phyloP scores from a whole-genome alignment of 2,329 filamentous ascomycete genomes.

The Diaporthe citrichinensis region DNA sequence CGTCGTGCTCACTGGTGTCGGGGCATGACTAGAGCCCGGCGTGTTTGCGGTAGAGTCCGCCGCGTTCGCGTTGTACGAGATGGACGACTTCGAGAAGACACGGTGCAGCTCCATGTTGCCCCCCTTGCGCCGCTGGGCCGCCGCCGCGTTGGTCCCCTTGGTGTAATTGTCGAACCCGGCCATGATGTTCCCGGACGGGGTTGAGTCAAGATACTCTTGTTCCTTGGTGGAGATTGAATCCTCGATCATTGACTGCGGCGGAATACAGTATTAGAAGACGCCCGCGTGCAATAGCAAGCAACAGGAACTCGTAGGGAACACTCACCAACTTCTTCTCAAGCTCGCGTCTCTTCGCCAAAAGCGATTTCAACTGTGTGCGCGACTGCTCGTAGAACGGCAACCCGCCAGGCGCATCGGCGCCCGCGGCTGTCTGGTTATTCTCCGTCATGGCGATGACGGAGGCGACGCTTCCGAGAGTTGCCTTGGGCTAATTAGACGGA shows the following conservation, averaged over 20 bases:
- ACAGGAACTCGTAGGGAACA: not conserved
- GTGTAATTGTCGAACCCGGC: constrained; percentile 98
- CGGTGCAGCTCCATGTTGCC: constrained; percentile 78
- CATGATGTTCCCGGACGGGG: constrained; percentile 92
- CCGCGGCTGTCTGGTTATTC: constrained; percentile 49
- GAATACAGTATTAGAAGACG: not conserved
- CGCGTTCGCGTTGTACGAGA: constrained; percentile 67
- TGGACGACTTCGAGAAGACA: constrained; percentile 78
- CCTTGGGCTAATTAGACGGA: constrained; percentile 30
- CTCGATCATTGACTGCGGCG: constrained; percentile 63
- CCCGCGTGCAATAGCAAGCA: too few relatives aligned
- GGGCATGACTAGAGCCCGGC: constrained; percentile 60
- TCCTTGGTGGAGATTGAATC: constrained; percentile 89
- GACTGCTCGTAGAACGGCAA: constrained; percentile 81
- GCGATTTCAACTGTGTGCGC: constrained; percentile 75
- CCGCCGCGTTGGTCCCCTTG: constrained; percentile 80
- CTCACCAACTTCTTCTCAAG: constrained; percentile 57
- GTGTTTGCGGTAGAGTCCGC: constrained; percentile 37
- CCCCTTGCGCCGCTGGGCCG: constrained; percentile 75
- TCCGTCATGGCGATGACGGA: constrained; percentile 49
- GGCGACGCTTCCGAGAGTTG: not conserved
- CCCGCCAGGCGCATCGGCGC: constrained; percentile 60
- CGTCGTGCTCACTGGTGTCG: constrained; percentile 68
- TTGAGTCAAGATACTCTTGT: constrained; percentile 90
- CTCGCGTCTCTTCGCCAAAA: constrained; percentile 74